A percentile compares a stretch with the other conserved stretches of the same genome.
Evolutionary conservation across 176 grass and related monocot species (phyloP).

Genomic region (Zea luxurians): DNA sequence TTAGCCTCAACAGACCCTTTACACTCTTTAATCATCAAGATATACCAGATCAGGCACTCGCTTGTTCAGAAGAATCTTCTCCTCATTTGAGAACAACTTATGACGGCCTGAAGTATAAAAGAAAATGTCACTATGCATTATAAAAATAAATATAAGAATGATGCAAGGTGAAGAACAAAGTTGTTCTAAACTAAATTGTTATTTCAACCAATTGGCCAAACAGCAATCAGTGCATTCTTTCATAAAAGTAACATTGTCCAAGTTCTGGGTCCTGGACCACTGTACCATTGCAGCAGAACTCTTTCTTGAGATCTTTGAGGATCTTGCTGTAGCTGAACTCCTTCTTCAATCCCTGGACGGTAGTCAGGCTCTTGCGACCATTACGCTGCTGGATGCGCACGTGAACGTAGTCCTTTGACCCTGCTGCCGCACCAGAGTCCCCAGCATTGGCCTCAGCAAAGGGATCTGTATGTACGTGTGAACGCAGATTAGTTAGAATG

Average conservation of each 20-base stretch:
- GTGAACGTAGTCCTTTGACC: slow-evolving; percentile 93
- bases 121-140: too few relatives aligned
- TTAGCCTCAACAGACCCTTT: too few relatives aligned
- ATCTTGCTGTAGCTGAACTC: slow-evolving; percentile 98
- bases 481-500: slow-evolving; percentile 13
- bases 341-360: slow-evolving; percentile 94
- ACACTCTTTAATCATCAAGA: too few relatives aligned
- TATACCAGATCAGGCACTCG: too few relatives aligned
- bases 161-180: too few relatives aligned
- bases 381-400: slow-evolving; percentile 95
- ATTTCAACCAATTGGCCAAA: too few relatives aligned
- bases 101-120: too few relatives aligned
- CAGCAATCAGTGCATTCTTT: too few relatives aligned
- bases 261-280: slow-evolving; percentile 97
- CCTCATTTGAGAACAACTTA: too few relatives aligned
- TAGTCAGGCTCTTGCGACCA: slow-evolving; percentile 96
- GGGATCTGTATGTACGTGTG: slow-evolving; percentile 55
- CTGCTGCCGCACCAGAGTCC: slow-evolving; percentile 82
- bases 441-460: slow-evolving; percentile 99
- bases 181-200: too few relatives aligned
- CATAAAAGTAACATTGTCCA: slow-evolving; percentile 45
- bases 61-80: too few relatives aligned
- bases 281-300: slow-evolving; percentile 99
- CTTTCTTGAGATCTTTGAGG: slow-evolving; percentile 96
- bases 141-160: too few relatives aligned